Base-by-base conservation (phyloP, 1,284 basidiomycete species). In the Austroboletus rostrupii region DNA sequence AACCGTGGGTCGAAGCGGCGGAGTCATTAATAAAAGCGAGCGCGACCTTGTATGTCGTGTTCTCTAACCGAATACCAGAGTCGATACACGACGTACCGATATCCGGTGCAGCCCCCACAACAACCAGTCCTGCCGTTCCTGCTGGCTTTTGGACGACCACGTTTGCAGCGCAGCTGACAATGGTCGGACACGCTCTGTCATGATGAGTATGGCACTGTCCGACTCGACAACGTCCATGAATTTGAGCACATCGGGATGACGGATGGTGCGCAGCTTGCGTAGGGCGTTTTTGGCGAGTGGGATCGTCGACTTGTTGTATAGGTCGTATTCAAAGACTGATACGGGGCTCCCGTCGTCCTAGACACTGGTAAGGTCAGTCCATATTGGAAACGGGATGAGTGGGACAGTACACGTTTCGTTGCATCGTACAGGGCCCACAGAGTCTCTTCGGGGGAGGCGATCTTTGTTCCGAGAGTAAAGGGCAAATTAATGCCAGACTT, bases 181-280 rank as follows among this genome's bases (percentile, higher is more conserved):
- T 3, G 93, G 92, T 19, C 81, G 77, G 8, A 98, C 88, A 4
- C 90, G 87, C 70, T 99, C 97, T 0, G 96, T 97, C 73, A 97
- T 90, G 59, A 99, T 92, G 70, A 93, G 90, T 37, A 99, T 81
- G 1, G 82, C 81, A 1, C 82, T 82, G 43, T 96, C 92, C 2
- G 92, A 90, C 65, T 97, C 95, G 7, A 92, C 85, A 1, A 82
- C 91, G 58, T 97, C 95, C 72, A 99, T 83, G 69, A 97, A 96
- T 66, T 91, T 95, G 60, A 99, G 81, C 3, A 99, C 83, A 68
- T 98, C 90, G 0, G 97, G 97, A 74, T 99, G 97, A 33, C 97
- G 82, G 8, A 90, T 88, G 2, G 92, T 91, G 37, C 95, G 81
- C 12, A 99, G 76, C 70, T 96, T 98, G 54, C 90, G 85, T 32